Base-by-base conservation (phyloP, 1,284 basidiomycete species). In the Boletus smithii region DNA sequence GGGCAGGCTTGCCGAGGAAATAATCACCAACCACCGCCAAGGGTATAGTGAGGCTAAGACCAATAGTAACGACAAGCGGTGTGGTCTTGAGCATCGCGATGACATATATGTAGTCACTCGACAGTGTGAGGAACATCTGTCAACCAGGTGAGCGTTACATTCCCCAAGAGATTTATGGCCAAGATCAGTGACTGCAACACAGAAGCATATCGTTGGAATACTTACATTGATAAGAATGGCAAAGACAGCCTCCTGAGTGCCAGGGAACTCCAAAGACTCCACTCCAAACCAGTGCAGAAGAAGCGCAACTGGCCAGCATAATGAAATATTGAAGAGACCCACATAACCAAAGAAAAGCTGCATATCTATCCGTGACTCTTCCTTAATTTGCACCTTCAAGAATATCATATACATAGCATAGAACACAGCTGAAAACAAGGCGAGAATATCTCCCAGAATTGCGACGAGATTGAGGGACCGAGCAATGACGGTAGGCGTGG, bases 31-130 rank as follows among this genome's bases (percentile, higher is more conserved):
- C 46, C 32, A 95, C 83, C 2, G 92, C 91, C 44, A 94, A 72
- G 8, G 93, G 93, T 62, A 98, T 97, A 0, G 97, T 98, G n/a
- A 99, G 76, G 48, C 88, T 92, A 16, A 99, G 76, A 14, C 97
- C 95, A 49, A 99, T 76, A 1, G 95, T 99, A 11, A 92, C 94
- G 18, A 95, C 88, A 33, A 93, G 73, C 1, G 91, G 95, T 3
- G 94, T 95, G 3, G 95, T 97, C 74, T 97, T 97, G 53, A 99
- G 80, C 94, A 98, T 97, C 5, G 95, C 91, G 8, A 88, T 64
- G 26, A 94, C 85, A 66, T 94, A 95, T 42, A 95, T 69, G 63
- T 88, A 95, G 68, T 95, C 92, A 53, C 86, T 90, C 4, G 80
- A 83, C 24, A 90, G 70, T 1, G 91, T 94, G 61, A 95, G 91